Evolutionary conservation across 1,139 yeast species (phyloP).

Genomic region (Yamadazyma membranifaciens): DNA sequence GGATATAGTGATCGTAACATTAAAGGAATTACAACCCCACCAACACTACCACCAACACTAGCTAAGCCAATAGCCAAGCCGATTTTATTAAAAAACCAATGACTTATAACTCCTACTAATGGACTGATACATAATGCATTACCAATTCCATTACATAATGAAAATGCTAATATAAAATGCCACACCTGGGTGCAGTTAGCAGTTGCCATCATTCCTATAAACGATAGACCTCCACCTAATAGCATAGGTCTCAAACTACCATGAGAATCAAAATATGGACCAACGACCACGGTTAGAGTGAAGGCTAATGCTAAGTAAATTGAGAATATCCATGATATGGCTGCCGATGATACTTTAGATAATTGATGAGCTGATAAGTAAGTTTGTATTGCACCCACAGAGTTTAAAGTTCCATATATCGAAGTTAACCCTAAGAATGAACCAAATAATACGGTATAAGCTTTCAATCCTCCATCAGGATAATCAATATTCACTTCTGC

Average conservation of each 20-base stretch:
- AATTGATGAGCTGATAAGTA: constrained; percentile 57
- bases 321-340: constrained; percentile 67
- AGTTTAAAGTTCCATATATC: constrained; percentile 58
- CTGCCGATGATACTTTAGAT: constrained; percentile 36
- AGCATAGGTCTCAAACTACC: constrained; percentile 47
- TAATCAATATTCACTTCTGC: constrained; percentile 18
- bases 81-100: constrained; percentile 54
- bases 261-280: constrained; percentile 45
- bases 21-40: constrained; percentile 63
- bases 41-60: constrained; percentile 63
- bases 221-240: constrained; percentile 41
- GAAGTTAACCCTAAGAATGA: constrained; percentile 58
- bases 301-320: constrained; percentile 58
- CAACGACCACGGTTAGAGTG: constrained; percentile 51
- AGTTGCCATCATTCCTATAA: constrained; percentile 49
- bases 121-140: constrained; percentile 59
- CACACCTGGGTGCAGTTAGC: constrained; percentile 48
- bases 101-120: constrained; percentile 55
- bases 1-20: constrained; percentile 52
- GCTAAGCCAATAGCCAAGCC: constrained; percentile 59
- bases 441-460: constrained; percentile 63
- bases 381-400: constrained; percentile 66
- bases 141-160: constrained; percentile 51
- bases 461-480: constrained; percentile 65
- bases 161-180: constrained; percentile 55